Evolutionary conservation across 192 early-diverging fungal species (phyloP), one percentile per base, ranked within the genome.

Genomic region (Linnemannia schmuckeri): DNA sequence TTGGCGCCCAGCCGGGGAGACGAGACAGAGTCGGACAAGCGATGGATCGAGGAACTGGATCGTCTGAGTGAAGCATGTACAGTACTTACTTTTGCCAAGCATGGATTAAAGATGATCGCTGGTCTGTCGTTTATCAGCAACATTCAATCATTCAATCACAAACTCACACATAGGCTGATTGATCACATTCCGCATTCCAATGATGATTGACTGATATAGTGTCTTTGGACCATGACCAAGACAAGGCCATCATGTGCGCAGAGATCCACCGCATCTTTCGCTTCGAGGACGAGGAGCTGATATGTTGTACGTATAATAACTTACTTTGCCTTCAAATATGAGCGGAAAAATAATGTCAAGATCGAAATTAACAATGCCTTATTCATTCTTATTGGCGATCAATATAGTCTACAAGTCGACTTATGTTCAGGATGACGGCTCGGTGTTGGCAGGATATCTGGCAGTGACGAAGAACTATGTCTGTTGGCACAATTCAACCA

Each of bases 201-300:
- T 2, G 2, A 30, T 49, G 30, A 6, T 37, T 54, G 13, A 24
- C 41, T 68, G 30, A 57, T 69, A 30, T 72, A 87, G 85, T 87
- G 52, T 87, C 85, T 4, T 68, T 87, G 71, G 85, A 87, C n/a
- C 85, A 81, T n/a, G 85, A 87, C 46, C 85, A 87, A 33, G 85
- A 87, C 57, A 87, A 81, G 42, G 80, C 63, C 44, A 87, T 87
- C 52, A 87, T 87, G 85, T 66, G 71, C 6, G 85, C 85, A 24
- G 85, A 87, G 22, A 41, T 87, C 10, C 42, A 66, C 8, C 42
- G 85, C 6, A 78, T 87, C 27, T 87, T 87, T 42, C 41, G 66
- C 27, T 78, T 87, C 41, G 76, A 81, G 57, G 70, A 87, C 40
- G 85, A 87, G 42, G 82, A 79, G 15, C 73, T 84, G 0, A 41